A percentile compares a stretch with the other conserved stretches of the same genome.
These are phyloP conservation scores for Panicum virgatum DNA, from an alignment of 202 grass and related monocot genomes.

Conservation along the genomic window DNA sequence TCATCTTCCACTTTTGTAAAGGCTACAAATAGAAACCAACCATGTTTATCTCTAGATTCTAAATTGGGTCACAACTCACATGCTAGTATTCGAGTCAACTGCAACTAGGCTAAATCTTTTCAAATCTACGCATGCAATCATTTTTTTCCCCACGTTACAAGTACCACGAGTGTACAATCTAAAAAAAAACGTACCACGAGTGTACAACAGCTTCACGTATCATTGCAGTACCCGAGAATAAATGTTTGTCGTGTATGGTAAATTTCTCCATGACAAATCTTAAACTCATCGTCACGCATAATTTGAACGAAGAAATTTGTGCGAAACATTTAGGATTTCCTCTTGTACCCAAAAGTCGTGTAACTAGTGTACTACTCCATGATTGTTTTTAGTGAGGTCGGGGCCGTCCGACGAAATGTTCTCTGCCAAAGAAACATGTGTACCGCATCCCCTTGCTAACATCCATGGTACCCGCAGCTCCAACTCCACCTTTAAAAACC, in stretches of 20 bases:
- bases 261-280: neutral
- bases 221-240: neutral
- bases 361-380: neutral
- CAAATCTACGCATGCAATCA: neutral
- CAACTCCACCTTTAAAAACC: neutral
- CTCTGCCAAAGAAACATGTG: conserved; percentile 7
- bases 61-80: neutral
- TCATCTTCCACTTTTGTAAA: neutral
- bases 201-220: no score
- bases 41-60: neutral
- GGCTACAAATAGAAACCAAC: neutral
- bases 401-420: conserved; percentile 11
- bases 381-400: neutral
- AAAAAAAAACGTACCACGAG: no score
- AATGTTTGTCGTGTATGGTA: neutral
- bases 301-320: neutral
- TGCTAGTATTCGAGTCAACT: neutral
- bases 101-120: neutral
- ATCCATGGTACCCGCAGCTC: neutral
- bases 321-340: neutral
- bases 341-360: neutral
- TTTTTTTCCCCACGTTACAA: no score
- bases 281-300: neutral
- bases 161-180: no score
- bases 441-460: conserved; percentile 15